Evolutionary conservation across 1,284 basidiomycete species (phyloP).

Genomic region (Stygiomarasmius scandens): DNA sequence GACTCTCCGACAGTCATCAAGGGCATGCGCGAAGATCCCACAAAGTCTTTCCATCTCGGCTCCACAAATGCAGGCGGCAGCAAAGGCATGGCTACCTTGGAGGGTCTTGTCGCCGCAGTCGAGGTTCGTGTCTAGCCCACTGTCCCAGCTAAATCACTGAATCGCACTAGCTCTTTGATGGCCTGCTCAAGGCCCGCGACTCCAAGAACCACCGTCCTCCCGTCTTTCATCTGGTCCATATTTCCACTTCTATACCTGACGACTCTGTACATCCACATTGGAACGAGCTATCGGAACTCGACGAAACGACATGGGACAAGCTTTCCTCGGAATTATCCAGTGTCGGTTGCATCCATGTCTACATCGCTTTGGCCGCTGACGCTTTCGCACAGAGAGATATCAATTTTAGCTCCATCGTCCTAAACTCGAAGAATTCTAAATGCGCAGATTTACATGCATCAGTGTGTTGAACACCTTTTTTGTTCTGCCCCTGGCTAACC

Average conservation of each 20-base stretch:
- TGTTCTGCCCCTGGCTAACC: neutral
- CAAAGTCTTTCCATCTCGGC: conserved; percentile 55
- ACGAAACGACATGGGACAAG: conserved; percentile 66
- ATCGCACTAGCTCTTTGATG: conserved; percentile 60
- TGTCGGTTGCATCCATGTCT: conserved; percentile 35
- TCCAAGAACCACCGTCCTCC: conserved; percentile 24
- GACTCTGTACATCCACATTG: conserved; percentile 52
- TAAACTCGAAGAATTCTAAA: conserved; percentile 25
- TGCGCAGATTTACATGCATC: conserved; percentile 7
- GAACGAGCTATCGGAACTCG: conserved; percentile 55
- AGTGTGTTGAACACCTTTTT: neutral
- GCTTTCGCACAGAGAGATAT: conserved; percentile 57
- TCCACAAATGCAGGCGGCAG: conserved; percentile 45
- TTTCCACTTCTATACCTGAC: conserved; percentile 62
- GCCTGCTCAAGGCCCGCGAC: conserved; percentile 26
- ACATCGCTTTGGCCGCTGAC: neutral
- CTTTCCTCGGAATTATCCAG: conserved; percentile 65
- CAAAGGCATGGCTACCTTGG: conserved; percentile 67
- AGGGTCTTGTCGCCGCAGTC: conserved; percentile 69
- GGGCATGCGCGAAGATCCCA: conserved; percentile 49
- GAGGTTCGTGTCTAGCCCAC: conserved; percentile 48
- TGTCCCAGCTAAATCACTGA: neutral
- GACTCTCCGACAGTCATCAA: conserved; percentile 40
- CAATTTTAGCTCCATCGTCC: conserved; percentile 54
- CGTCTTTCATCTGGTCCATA: conserved; percentile 60